Conservation (phyloP, 2,329 filamentous ascomycete genomes). For the Pseudopyrenochaeta lycopersici region DNA sequence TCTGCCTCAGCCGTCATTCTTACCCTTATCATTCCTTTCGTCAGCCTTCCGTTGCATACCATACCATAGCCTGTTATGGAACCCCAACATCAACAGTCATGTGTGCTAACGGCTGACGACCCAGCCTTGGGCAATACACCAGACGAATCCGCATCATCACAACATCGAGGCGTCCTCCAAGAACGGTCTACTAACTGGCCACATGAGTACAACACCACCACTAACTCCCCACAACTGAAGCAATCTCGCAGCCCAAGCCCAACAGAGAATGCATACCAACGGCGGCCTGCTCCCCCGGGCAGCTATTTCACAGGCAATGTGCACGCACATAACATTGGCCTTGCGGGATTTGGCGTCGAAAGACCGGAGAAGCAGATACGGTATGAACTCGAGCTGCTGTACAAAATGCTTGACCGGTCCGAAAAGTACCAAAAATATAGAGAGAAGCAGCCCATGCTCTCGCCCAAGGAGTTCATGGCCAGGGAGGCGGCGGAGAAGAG, state of each 20-base stretch:
- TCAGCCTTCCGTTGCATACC: constrained; percentile 22
- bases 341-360: constrained; percentile 28
- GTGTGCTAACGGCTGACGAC: constrained; percentile 55
- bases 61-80: constrained; percentile 41
- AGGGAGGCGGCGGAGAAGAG: constrained; percentile 28
- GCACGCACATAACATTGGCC: constrained; percentile 30
- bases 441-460: constrained; percentile 47
- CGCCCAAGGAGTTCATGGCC: constrained; percentile 24
- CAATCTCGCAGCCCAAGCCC: constrained; percentile 38
- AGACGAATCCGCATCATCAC: constrained; percentile 20
- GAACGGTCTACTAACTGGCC: constrained; percentile 55
- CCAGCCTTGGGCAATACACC: constrained; percentile 44
- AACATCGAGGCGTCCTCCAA: constrained; percentile 46
- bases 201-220: constrained; percentile 33
- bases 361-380: constrained; percentile 41
- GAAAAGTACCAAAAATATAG: constrained; percentile 59
- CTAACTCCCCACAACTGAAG: constrained; percentile 37
- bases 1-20: constrained; percentile 47
- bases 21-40: constrained; percentile 45
- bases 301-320: constrained; percentile 38
- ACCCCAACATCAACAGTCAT: constrained; percentile 45
- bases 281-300: constrained; percentile 23
- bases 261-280: constrained; percentile 33
- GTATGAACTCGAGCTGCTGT: constrained; percentile 38
- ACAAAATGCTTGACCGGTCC: constrained; percentile 40